Conservation (phyloP, 805 yeast species). For the Lachancea nothofagi region DNA sequence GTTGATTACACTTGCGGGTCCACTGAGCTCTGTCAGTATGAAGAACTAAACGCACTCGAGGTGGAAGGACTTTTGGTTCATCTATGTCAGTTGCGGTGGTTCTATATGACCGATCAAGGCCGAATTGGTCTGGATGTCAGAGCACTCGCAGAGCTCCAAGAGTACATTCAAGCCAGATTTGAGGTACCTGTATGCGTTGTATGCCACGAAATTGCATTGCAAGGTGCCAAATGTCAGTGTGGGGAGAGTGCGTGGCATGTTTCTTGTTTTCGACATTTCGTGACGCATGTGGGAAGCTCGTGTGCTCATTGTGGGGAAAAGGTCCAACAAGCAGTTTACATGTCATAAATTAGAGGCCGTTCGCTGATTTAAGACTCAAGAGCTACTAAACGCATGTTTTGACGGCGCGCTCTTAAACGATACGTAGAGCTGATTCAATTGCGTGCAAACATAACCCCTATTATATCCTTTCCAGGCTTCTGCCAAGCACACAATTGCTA, state of each 20-base stretch:
- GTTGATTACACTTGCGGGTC: slow-evolving; percentile 21
- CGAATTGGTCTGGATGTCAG: slow-evolving; percentile 25
- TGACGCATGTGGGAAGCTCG: slow-evolving; percentile 22
- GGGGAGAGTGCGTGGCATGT: slow-evolving; percentile 24
- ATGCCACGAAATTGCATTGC: slow-evolving; percentile 21
- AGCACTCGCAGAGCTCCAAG: slow-evolving; percentile 25
- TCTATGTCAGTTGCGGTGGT: slow-evolving; percentile 27
- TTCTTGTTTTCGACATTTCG: slow-evolving; percentile 29
- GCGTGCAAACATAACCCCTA: too few relatives aligned
- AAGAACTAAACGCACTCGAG: slow-evolving; percentile 19
- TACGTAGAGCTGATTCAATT: too few relatives aligned
- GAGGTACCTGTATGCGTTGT: slow-evolving; percentile 19
- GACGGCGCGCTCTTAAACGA: too few relatives aligned
- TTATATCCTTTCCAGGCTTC: too few relatives aligned
- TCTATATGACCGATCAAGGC: slow-evolving; percentile 22
- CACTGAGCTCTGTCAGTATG: slow-evolving; percentile 16
- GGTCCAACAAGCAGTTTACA: slow-evolving; percentile 21
- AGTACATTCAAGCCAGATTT: slow-evolving; percentile 16
- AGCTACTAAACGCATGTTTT: too few relatives aligned
- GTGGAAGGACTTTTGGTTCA: slow-evolving; percentile 17
- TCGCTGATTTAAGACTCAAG: too few relatives aligned
- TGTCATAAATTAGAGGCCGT: slow-evolving; percentile 12
- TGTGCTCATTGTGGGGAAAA: slow-evolving; percentile 17
- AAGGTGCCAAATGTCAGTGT: slow-evolving; percentile 25
- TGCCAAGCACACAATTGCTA: too few relatives aligned